These are phyloP conservation scores for Purpureocillium takamizusanense DNA, from an alignment of 2,329 filamentous ascomycete genomes.

Conservation along the genomic window DNA sequence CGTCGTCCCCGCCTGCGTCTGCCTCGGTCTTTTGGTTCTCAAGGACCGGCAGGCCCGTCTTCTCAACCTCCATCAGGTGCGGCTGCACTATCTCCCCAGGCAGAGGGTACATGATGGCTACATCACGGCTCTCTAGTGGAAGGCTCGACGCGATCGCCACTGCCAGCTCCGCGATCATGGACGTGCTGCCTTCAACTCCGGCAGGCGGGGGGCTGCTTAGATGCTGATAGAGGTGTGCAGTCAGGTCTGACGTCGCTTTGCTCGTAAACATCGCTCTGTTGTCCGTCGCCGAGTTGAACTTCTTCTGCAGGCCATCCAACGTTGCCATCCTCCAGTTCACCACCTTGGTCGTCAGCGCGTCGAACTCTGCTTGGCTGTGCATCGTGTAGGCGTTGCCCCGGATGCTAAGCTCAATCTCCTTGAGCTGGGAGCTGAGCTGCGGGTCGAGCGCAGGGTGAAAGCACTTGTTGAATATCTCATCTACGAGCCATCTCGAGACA, in stretches of 20 bases:
- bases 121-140: constrained; percentile 83
- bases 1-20: constrained; percentile 30
- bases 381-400: constrained; percentile 65
- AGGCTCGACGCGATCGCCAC: constrained; percentile 79
- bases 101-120: constrained; percentile 75
- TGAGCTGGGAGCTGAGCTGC: constrained; percentile 67
- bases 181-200: constrained; percentile 78
- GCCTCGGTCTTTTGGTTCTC: constrained; percentile 33
- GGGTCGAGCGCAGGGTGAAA: constrained; percentile 86
- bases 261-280: constrained; percentile 62
- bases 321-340: constrained; percentile 92
- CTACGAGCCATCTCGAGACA: constrained; percentile 81
- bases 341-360: constrained; percentile 78
- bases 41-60: constrained; percentile 56
- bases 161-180: constrained; percentile 88
- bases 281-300: constrained; percentile 56
- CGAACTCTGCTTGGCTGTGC: constrained; percentile 76
- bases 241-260: constrained; percentile 59
- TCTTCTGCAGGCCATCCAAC: constrained; percentile 74
- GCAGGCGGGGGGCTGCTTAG: constrained; percentile 68
- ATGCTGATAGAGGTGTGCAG: constrained; percentile 61
- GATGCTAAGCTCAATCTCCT: constrained; percentile 81
- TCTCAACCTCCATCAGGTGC: constrained; percentile 80
- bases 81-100: constrained; percentile 64
- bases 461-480: constrained; percentile 82